Conservation (phyloP, 2,329 filamentous ascomycete species). For the Aureobasidium pullulans region DNA sequence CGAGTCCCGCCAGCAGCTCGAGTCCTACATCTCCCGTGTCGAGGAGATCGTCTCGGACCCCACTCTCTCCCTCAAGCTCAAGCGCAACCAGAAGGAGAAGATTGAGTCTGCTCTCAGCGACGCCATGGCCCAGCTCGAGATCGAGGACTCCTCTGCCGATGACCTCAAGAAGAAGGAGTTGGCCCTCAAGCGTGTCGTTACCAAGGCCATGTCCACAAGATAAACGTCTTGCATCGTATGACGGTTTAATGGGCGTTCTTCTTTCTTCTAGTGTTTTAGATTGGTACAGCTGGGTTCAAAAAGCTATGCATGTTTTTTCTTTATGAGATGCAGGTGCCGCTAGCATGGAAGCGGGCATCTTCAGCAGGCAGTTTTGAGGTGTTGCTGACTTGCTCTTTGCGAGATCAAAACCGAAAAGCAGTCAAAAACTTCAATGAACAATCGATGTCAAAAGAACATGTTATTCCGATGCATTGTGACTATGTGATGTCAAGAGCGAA, state of each 20-base stretch:
- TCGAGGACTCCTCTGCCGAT: conserved; percentile 83
- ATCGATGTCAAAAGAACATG: conserved; percentile 7
- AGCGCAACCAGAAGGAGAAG: conserved; percentile 99
- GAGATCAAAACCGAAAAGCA: conserved; percentile 9
- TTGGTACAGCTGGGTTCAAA: conserved; percentile 15
- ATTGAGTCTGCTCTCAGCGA: conserved; percentile 95
- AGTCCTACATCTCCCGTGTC: conserved; percentile 96
- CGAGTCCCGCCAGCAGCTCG: conserved; percentile 97
- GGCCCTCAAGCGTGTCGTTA: conserved; percentile 92
- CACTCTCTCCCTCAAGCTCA: conserved; percentile 90
- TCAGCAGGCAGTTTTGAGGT: conserved; percentile 7
- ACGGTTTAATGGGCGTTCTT: conserved; percentile 18
- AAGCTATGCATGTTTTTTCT: conserved; percentile 14
- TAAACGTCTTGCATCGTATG: conserved; percentile 20
- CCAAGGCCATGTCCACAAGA: conserved; percentile 56
- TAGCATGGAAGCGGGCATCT: conserved; percentile 6
- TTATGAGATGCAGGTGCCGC: conserved; percentile 8
- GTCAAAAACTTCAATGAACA: conserved; percentile 12
- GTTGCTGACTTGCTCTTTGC: conserved; percentile 5
- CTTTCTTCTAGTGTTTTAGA: conserved; percentile 16
- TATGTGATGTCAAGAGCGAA: neutral
- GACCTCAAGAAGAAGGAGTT: conserved; percentile 99
- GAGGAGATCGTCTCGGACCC: conserved; percentile 99
- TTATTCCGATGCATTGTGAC: neutral
- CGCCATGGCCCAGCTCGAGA: conserved; percentile 94